These are phyloP conservation scores for Vicia villosa DNA, from an alignment of 306 rosid genomes.

Conservation along the genomic window DNA sequence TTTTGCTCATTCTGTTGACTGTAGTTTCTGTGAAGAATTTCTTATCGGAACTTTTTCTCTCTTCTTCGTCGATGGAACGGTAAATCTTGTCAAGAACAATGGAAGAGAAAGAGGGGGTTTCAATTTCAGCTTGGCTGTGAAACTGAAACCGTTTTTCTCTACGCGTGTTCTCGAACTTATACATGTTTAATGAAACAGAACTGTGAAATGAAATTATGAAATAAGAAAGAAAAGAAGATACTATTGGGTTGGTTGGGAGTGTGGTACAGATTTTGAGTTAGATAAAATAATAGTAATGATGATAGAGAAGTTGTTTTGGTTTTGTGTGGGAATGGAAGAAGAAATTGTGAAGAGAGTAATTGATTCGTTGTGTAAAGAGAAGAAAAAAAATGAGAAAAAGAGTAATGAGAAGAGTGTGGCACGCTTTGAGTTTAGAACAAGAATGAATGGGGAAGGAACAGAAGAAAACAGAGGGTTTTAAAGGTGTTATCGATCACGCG, in stretches of 20 bases:
- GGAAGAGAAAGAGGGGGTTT: slow-evolving; percentile 80
- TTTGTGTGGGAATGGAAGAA: slow-evolving; percentile 38
- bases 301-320: not conserved
- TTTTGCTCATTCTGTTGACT: slow-evolving; percentile 50
- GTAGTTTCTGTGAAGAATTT: slow-evolving; percentile 48
- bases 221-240: not conserved
- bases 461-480: not conserved
- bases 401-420: slow-evolving; percentile 55
- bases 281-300: no score
- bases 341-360: slow-evolving; percentile 46
- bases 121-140: slow-evolving; percentile 23
- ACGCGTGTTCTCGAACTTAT: slow-evolving; percentile 32
- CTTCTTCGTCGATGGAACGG: slow-evolving; percentile 76
- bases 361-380: slow-evolving; percentile 46
- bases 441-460: slow-evolving; percentile 11
- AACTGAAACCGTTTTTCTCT: slow-evolving; percentile 37
- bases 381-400: not conserved
- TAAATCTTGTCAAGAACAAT: slow-evolving; percentile 75
- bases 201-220: slow-evolving; percentile 26
- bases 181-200: slow-evolving; percentile 45
- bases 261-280: not conserved
- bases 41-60: slow-evolving; percentile 38
- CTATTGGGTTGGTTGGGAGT: not conserved
- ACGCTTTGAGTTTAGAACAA: slow-evolving; percentile 49
- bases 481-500: not conserved